phyloP scores from a whole-genome alignment of 108 stramenopile genomes.

The Discostella stelligeroides region DNA sequence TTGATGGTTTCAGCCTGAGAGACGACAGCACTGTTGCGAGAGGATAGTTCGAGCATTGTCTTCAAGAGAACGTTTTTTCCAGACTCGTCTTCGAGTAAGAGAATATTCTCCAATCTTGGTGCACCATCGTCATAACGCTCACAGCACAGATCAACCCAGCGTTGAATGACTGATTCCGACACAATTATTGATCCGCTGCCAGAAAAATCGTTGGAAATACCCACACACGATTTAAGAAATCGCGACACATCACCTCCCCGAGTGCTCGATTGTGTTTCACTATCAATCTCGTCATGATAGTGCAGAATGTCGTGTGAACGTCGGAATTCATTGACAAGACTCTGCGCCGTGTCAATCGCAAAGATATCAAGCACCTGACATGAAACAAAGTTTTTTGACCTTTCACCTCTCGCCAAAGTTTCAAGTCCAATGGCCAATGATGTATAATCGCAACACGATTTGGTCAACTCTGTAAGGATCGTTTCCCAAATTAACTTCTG shows the following conservation, averaged over 20 bases:
- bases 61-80: constrained; percentile 54
- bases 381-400: constrained; percentile 34
- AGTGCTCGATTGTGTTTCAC: constrained; percentile 5
- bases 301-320: constrained; percentile 32
- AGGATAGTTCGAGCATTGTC: constrained; percentile 43
- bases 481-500: constrained; percentile 61
- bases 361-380: constrained; percentile 60
- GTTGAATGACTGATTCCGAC: constrained; percentile 43
- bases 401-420: constrained; percentile 14
- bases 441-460: constrained; percentile 62
- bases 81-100: constrained; percentile 36
- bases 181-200: constrained; percentile 21
- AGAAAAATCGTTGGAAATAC: constrained; percentile 28
- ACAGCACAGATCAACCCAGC: constrained; percentile 54
- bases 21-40: neutral
- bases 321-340: constrained; percentile 19
- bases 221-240: constrained; percentile 59
- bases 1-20: constrained; percentile 23
- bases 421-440: constrained; percentile 45
- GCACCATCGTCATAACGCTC: constrained; percentile 4
- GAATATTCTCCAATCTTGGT: constrained; percentile 1
- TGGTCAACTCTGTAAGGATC: constrained; percentile 63
- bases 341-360: constrained; percentile 43
- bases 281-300: constrained; percentile 27
- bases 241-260: constrained; percentile 31